A percentile compares a stretch with the other conserved stretches of the same genome.
These are phyloP conservation scores for Didymella exigua DNA, from an alignment of 2,329 filamentous ascomycete species.

Conservation along the genomic window DNA sequence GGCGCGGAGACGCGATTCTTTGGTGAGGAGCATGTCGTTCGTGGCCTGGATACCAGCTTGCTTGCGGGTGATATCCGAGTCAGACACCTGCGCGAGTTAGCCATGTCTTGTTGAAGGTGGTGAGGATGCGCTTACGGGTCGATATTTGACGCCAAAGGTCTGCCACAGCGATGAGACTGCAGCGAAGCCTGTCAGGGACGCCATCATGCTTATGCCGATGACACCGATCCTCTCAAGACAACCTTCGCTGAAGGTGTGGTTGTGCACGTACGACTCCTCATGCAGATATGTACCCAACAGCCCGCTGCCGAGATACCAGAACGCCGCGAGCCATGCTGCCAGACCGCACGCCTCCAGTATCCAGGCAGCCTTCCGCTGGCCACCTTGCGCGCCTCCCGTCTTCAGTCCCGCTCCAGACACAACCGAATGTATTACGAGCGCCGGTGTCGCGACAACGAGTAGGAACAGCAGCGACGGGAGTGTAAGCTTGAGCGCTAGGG, in stretches of 20 bases:
- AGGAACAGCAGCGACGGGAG: slow-evolving; percentile 73
- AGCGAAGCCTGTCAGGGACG: slow-evolving; percentile 84
- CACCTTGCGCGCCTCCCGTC: slow-evolving; percentile 64
- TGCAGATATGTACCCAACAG: slow-evolving; percentile 62
- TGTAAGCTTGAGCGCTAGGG: slow-evolving; percentile 70
- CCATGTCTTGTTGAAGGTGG: not conserved
- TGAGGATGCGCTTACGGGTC: slow-evolving; percentile 53
- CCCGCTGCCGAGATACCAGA: slow-evolving; percentile 76
- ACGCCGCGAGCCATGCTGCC: slow-evolving; percentile 70
- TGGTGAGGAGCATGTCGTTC: slow-evolving; percentile 76
- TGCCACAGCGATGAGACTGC: slow-evolving; percentile 90
- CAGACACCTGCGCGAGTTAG: slow-evolving; percentile 59
- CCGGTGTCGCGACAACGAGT: slow-evolving; percentile 76
- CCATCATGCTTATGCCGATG: slow-evolving; percentile 86
- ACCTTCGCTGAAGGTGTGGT: slow-evolving; percentile 59
- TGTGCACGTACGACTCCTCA: slow-evolving; percentile 49
- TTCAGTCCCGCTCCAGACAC: slow-evolving; percentile 64
- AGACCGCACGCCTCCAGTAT: slow-evolving; percentile 67
- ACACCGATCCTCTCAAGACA: slow-evolving; percentile 74
- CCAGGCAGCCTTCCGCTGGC: slow-evolving; percentile 67
- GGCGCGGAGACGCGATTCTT: slow-evolving; percentile 72
- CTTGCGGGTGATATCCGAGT: slow-evolving; percentile 76
- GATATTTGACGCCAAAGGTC: slow-evolving; percentile 70
- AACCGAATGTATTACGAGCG: slow-evolving; percentile 75
- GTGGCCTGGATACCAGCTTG: slow-evolving; percentile 79